These are phyloP conservation scores for Fusarium torulosum DNA, from an alignment of 2,329 filamentous ascomycete genomes.

Conservation along the genomic window DNA sequence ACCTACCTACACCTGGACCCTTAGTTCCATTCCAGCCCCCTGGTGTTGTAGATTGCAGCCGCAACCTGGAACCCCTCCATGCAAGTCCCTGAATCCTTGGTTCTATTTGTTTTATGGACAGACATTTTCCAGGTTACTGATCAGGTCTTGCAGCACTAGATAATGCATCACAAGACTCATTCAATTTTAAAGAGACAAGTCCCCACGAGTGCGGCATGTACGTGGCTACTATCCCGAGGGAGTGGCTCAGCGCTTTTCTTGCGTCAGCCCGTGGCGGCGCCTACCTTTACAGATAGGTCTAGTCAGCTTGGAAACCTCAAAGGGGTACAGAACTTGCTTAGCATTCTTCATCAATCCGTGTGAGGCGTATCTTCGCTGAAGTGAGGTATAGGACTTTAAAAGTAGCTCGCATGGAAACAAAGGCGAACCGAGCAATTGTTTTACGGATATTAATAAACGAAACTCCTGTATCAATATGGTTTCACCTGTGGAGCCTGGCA, in stretches of 20 bases:
- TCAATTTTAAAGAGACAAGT: neutral
- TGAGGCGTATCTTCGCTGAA: slow-evolving; percentile 10
- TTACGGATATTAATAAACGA: neutral
- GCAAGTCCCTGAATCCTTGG: slow-evolving; percentile 28
- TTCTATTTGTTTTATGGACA: slow-evolving; percentile 1
- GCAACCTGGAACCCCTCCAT: slow-evolving; percentile 34
- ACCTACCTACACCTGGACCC: slow-evolving; percentile 6
- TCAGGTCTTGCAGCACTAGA: neutral
- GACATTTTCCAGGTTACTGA: neutral
- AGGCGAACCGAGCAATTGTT: slow-evolving; percentile 13
- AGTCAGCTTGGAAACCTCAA: neutral
- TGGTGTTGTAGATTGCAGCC: slow-evolving; percentile 35
- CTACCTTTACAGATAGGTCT: slow-evolving; percentile 27
- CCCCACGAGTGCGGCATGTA: neutral
- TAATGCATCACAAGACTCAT: neutral
- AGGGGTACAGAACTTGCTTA: neutral
- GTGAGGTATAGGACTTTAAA: slow-evolving; percentile 7
- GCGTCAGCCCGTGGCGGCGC: slow-evolving; percentile 46
- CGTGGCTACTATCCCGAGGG: slow-evolving; percentile 12
- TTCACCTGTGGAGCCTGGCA: slow-evolving; percentile 25
- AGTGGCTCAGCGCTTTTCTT: slow-evolving; percentile 45
- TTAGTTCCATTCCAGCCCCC: slow-evolving; percentile 25
- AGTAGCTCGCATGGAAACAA: slow-evolving; percentile 5
- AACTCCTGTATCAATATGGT: slow-evolving; percentile 28
- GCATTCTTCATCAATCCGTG: neutral